Evolutionary conservation across 2,329 filamentous ascomycete genomes (phyloP).

Genomic region (Ceratocystis huliohia): DNA sequence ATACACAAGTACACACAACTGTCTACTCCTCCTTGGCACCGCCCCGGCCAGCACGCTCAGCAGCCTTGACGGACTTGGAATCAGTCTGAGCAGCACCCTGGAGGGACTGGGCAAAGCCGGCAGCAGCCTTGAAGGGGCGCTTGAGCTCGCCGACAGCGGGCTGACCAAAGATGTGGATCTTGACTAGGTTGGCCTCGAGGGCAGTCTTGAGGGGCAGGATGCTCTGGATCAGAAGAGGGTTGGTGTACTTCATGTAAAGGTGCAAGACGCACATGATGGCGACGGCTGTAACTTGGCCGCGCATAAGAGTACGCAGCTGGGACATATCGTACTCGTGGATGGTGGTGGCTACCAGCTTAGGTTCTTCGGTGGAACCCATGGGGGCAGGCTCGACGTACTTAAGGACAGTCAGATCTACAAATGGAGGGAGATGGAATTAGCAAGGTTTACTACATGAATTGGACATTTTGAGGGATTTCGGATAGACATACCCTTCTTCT

Average conservation of each 20-base stretch:
- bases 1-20: background rate
- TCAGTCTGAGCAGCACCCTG: conserved; percentile 73
- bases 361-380: conserved; percentile 86
- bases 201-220: conserved; percentile 96
- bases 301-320: conserved; percentile 73
- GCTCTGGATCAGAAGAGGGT: conserved; percentile 95
- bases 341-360: conserved; percentile 92
- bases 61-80: conserved; percentile 72
- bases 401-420: conserved; percentile 79
- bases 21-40: conserved; percentile 59
- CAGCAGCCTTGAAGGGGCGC: conserved; percentile 82
- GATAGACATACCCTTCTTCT: conserved; percentile 72
- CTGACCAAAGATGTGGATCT: conserved; percentile 84
- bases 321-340: conserved; percentile 85
- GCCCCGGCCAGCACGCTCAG: conserved; percentile 60
- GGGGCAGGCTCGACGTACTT: conserved; percentile 96
- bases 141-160: conserved; percentile 82
- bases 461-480: no score
- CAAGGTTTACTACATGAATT: background rate
- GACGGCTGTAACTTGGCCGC: conserved; percentile 86
- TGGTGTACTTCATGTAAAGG: conserved; percentile 98
- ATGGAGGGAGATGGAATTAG: conserved; percentile 16
- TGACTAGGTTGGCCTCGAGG: conserved; percentile 88
- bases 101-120: conserved; percentile 70
- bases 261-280: conserved; percentile 99